Evolutionary conservation across 1,284 basidiomycete genomes (phyloP), one percentile per base, ranked within the genome.

Genomic region (Porodaedalea pini): DNA sequence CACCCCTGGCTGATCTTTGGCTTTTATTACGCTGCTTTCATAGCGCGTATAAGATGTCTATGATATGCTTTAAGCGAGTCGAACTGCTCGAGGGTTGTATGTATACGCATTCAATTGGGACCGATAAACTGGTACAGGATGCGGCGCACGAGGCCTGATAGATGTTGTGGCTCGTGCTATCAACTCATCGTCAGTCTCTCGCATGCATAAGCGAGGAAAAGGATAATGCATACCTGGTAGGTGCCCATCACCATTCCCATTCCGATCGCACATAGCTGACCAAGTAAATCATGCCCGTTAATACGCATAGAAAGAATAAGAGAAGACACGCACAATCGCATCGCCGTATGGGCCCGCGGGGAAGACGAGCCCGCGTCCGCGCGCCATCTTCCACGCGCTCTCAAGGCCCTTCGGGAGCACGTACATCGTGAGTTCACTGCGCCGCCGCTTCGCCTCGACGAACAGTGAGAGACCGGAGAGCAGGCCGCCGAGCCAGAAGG

Each of bases 121-220:
- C 93, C 94, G 64, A 95, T 85, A 61, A 96, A 90, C 69, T 98
- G 95, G 71, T 95, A 98, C 64, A 98, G 67, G 63, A 98, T 84
- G 52, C 88, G 78, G 60, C 93, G 78, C 10, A 98, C 92, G 4
- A 98, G 76, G 0, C 93, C 90, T 0, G 90, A 93, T 27, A 98
- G 78, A 65, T 94, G 87, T 51, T 92, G 83, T 0, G 95, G 95
- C 66, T 93, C 86, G 69, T 95, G 92, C 79, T 94, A 78, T 43
- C 68, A 57, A 71, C 74, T 71, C 40, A 36, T 39, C 7, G 19
- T 65, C 44, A 62, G 66, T 57, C 45, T 49, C 31, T 31, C 53
- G 27, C 25, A 71, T 48, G 13, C 56, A 43, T 36, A n/a, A 27
- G 58, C 55, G 40, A 51, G 41, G 34, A 32, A 39, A 17, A 41